These are phyloP conservation scores for Rhynchospora pubera DNA, from an alignment of 176 grass and related monocot genomes.

Conservation along the genomic window DNA sequence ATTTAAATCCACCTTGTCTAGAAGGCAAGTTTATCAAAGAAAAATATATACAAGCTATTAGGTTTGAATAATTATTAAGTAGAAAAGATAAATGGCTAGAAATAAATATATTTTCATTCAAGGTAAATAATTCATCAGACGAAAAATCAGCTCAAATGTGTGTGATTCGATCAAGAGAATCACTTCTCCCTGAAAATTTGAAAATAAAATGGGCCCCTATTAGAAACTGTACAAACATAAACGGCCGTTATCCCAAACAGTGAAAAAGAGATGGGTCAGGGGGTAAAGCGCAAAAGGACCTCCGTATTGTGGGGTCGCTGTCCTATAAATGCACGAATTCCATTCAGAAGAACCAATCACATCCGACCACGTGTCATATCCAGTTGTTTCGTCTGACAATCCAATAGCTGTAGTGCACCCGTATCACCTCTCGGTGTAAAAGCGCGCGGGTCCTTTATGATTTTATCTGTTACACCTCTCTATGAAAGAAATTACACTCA, in stretches of 20 bases:
- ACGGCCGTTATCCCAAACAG: background rate
- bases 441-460: background rate
- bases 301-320: background rate
- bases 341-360: background rate
- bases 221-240: background rate
- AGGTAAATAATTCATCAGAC: background rate
- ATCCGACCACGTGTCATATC: background rate
- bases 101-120: background rate
- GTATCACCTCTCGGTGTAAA: background rate
- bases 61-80: background rate
- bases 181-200: background rate
- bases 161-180: background rate
- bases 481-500: background rate
- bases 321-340: slow-evolving; percentile 1
- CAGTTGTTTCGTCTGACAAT: slow-evolving; percentile 17
- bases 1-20: background rate
- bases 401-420: background rate
- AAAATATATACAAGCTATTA: background rate
- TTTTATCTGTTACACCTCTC: background rate
- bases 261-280: background rate
- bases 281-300: background rate
- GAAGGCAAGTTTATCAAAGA: background rate
- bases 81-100: background rate
- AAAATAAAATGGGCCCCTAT: background rate
- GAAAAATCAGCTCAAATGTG: background rate